Base-by-base conservation (phyloP, 176 grass and related monocot species). In the Chloris gayana region DNA sequence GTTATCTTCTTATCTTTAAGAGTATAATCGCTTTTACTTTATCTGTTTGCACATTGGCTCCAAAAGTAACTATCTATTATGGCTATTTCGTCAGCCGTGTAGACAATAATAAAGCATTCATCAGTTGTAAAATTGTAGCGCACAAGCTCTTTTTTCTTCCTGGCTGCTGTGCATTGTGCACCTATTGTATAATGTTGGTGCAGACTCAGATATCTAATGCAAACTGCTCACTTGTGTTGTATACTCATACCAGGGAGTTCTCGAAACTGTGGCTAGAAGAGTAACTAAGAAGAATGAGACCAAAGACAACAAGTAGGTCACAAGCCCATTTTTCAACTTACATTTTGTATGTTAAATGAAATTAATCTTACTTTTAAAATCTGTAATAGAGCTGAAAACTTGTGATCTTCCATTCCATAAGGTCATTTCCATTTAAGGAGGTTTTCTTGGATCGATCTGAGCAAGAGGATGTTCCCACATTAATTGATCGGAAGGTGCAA, bases 231-330 rank as follows among this genome's bases (percentile, higher is more conserved):
- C 13, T 78, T 79, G 42, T 85, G 78, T 37, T 68, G 60, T 89
- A 35, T 85, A 68, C 80, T 37, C 11, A 6, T 84, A 15, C 33
- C 78, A 99, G 93, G 97, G 90, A 70, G 91, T 95, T 78, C 86
- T 99, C 9, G 97, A 99, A 91, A 99, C 97, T 77, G 93, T 99
- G 45, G 93, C 97, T 49, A 93, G 94, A 77, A 93, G 94, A 83
- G 91, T 94, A 77, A 89, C 84, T 31, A 99, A 99, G 87, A 99
- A 99, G 70, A 99, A 93, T 74, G 97, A 99, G 83, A 99, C 91
- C 69, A 99, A 93, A 87, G 97, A 99, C 58, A 94, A 99, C 60
- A 94, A 96, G 97, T 99, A 96, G 80, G 75, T 76, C 74, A n/a
- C 63, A 77, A 77, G 57, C 68, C 49, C 25, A 24, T 14, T 42